Evolutionary conservation across 1,139 yeast genomes (phyloP).

Genomic region (Geotrichum klebahnii): DNA sequence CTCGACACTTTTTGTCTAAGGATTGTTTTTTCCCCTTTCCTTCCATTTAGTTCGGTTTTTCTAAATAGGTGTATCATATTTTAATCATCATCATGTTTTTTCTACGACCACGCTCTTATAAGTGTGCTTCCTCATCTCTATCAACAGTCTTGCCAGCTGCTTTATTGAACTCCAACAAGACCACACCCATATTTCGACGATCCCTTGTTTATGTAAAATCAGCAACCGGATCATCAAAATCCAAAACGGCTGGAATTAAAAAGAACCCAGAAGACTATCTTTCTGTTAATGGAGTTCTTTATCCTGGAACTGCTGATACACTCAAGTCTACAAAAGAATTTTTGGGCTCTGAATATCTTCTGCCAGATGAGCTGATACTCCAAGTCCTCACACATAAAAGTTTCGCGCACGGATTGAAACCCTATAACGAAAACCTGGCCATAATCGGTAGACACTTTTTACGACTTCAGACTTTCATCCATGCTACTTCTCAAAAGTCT

Average conservation of each 20-base stretch:
- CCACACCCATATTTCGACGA: slow-evolving; percentile 14
- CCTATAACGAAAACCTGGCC: slow-evolving; percentile 80
- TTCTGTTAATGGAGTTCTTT: slow-evolving; percentile 55
- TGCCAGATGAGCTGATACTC: slow-evolving; percentile 49
- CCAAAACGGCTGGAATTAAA: slow-evolving; percentile 61
- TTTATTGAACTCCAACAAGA: neutral
- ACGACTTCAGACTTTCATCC: slow-evolving; percentile 55
- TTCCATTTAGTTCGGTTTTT: neutral
- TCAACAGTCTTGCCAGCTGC: neutral
- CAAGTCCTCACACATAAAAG: slow-evolving; percentile 90
- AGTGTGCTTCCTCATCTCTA: neutral
- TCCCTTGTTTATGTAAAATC: slow-evolving; percentile 40
- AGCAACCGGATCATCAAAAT: slow-evolving; percentile 53
- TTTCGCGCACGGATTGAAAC: slow-evolving; percentile 84
- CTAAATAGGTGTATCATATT: neutral
- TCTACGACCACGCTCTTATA: slow-evolving; percentile 3
- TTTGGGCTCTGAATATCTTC: slow-evolving; percentile 48
- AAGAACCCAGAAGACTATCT: slow-evolving; percentile 69
- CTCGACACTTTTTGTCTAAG: neutral
- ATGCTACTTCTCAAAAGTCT: slow-evolving; percentile 42
- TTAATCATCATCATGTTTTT: slow-evolving; percentile 1
- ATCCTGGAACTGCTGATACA: slow-evolving; percentile 53
- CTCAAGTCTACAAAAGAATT: slow-evolving; percentile 49
- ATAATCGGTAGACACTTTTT: slow-evolving; percentile 73
- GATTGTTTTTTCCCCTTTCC: neutral